Conservation (phyloP, 108 stramenopile genomes). For the Cyclostephanos tholiformis region DNA sequence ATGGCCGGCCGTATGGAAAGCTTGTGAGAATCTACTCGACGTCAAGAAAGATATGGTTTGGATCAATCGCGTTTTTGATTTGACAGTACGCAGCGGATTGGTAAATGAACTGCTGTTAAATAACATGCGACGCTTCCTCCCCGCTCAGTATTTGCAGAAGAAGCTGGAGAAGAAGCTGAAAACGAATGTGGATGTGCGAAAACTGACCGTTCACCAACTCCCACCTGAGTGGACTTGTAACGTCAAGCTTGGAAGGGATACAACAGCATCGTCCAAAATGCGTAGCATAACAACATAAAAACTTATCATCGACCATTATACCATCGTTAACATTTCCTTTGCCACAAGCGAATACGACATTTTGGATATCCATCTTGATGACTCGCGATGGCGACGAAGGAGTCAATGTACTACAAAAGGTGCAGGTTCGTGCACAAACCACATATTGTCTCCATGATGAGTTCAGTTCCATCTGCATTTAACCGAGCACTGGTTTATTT, state of each 20-base stretch:
- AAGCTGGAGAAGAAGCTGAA: constrained; percentile 22
- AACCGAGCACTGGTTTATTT: too few species aligned
- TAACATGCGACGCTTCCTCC: constrained; percentile 38
- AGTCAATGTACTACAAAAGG: too few species aligned
- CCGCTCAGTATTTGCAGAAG: constrained; percentile 37
- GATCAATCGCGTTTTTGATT: constrained; percentile 43
- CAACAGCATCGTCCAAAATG: background rate
- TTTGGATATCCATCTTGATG: too few species aligned
- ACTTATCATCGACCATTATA: background rate
- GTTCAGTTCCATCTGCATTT: too few species aligned
- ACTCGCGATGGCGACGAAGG: too few species aligned
- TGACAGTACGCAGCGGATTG: constrained; percentile 25
- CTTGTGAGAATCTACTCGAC: constrained; percentile 36
- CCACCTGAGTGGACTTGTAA: constrained; percentile 48
- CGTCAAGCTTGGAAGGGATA: constrained; percentile 28
- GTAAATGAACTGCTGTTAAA: constrained; percentile 42
- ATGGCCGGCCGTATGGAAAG: constrained; percentile 49
- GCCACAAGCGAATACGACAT: too few species aligned
- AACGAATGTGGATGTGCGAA: constrained; percentile 7
- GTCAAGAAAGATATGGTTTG: constrained; percentile 25
- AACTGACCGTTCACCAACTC: constrained; percentile 37
- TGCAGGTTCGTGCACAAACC: too few species aligned
- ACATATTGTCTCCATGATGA: too few species aligned
- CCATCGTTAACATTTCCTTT: too few species aligned
- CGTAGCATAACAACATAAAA: too few species aligned